Evolutionary conservation across 208 protist species (phyloP).

Genomic region (Herpetomonas tarakana): DNA sequence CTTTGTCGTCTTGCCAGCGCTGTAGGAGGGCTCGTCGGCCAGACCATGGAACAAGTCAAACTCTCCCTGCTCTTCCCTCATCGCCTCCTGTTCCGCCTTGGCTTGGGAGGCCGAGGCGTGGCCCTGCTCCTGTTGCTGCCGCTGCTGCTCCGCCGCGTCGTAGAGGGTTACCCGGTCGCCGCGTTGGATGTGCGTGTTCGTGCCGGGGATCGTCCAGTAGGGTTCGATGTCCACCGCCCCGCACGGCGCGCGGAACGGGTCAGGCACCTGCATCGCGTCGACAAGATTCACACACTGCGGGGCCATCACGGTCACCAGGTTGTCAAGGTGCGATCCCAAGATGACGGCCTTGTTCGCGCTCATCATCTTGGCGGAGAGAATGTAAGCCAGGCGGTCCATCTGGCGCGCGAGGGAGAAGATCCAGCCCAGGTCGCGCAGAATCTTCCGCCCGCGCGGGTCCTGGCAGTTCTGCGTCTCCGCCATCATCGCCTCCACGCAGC

Average conservation of each 20-base stretch:
- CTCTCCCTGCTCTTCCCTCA: constrained; percentile 67
- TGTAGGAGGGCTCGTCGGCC: constrained; percentile 66
- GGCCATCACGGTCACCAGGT: constrained; percentile 83
- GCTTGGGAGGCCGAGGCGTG: constrained; percentile 11
- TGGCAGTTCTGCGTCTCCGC: constrained; percentile 67
- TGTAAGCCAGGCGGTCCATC: constrained; percentile 75
- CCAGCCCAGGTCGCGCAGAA: constrained; percentile 87
- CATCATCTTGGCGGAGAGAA: constrained; percentile 72
- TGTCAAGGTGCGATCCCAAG: constrained; percentile 74
- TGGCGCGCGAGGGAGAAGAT: constrained; percentile 79
- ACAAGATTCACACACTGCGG: constrained; percentile 86
- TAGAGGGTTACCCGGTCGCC: constrained; percentile 53
- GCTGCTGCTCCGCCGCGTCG: constrained; percentile 15
- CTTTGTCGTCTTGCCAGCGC: too few relatives aligned
- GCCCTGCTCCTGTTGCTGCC: constrained; percentile 4
- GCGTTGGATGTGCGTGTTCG: constrained; percentile 75
- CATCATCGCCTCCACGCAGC: constrained; percentile 76
- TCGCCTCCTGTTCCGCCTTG: constrained; percentile 77
- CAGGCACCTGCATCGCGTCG: constrained; percentile 72
- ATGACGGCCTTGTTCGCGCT: constrained; percentile 57
- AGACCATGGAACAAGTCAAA: constrained; percentile 88
- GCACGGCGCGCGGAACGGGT: constrained; percentile 50
- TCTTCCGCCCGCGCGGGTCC: constrained; percentile 77
- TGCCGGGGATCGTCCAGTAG: constrained; percentile 90
- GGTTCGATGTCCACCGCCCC: constrained; percentile 55